A percentile compares a stretch with the other conserved stretches of the same genome.
Evolutionary conservation across 805 yeast genomes (phyloP).

Genomic region (Hermanozyma aechmeae): DNA sequence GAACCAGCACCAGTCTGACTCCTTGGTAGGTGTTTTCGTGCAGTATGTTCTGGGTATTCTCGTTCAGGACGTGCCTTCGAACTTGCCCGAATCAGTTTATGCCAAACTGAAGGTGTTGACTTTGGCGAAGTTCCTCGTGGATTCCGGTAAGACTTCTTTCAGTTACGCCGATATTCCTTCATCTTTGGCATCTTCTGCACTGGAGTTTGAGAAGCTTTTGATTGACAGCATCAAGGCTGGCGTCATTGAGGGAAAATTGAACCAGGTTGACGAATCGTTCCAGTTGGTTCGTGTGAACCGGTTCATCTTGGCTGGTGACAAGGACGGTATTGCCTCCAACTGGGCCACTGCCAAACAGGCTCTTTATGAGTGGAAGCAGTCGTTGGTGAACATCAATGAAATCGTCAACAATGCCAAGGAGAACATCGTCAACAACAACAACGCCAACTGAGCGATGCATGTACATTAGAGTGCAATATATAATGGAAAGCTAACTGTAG

Average conservation of each 20-base stretch:
- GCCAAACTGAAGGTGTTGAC: constrained; percentile 31
- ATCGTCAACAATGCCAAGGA: constrained; percentile 35
- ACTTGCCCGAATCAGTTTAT: constrained; percentile 15
- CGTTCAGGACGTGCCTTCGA: constrained; percentile 13
- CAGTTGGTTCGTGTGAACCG: constrained; percentile 32
- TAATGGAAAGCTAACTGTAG: too few relatives aligned
- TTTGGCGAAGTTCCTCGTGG: constrained; percentile 29
- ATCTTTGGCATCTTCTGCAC: constrained; percentile 15
- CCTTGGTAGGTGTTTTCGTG: constrained; percentile 19
- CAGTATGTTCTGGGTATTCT: constrained; percentile 28
- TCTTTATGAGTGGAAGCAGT: constrained; percentile 28
- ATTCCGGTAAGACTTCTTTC: constrained; percentile 17
- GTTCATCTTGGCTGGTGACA: constrained; percentile 30
- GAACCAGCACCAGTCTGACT: constrained; percentile 15
- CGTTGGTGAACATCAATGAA: constrained; percentile 32
- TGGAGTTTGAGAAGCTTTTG: constrained; percentile 30
- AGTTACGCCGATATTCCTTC: constrained; percentile 28
- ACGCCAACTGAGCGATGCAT: constrained; percentile 6
- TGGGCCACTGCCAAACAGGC: constrained; percentile 28
- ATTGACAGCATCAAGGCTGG: constrained; percentile 35
- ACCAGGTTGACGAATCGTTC: constrained; percentile 32
- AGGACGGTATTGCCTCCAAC: constrained; percentile 17
- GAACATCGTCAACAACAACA: constrained; percentile 22
- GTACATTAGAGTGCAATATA: too few relatives aligned
- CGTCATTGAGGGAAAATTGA: constrained; percentile 36